Evolutionary conservation across 768 basidiomycete species (phyloP), one percentile per base, ranked within the genome.

Genomic region (Fistulinella prunicolor): DNA sequence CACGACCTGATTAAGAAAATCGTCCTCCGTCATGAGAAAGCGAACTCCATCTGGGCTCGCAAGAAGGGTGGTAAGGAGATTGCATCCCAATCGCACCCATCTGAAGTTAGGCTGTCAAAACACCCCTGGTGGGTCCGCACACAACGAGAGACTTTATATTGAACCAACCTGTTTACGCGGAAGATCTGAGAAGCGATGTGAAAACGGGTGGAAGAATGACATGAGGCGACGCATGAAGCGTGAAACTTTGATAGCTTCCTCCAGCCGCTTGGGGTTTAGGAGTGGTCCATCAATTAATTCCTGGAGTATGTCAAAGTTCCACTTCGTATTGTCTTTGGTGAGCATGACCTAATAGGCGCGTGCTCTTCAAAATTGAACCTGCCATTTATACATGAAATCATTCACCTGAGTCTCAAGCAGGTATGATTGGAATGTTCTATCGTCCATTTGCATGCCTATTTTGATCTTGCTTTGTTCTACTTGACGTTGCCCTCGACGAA

Each of bases 381-480:
- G 14, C 34, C 19, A 49, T 36, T 19, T 19, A 22, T 49, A 37
- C 13, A 13, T 20, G 23, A 47, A 44, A 1, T 12, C 12, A 63
- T 63, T 51, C 44, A 92, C 92, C 69, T 93, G 89, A 2, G 92
- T 91, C 58, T 96, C 93, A 19, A 94, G 74, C 42, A 99, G 72
- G 34, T 76, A 79, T 4, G 83, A 74, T 61, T 94, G 91, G 68
- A 98, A 99, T 4, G 86, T 80, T 64, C 78, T 85, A 66, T 98
- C 96, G 63, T 99, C 96, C 82, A 98, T 90, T 69, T 92, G 89
- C 79, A 96, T 83, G 50, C 86, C 88, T 62, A 88, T 78, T 63
- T 93, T 91, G 45, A 96, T 75, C 67, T 90, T 94, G 21, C 81
- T 85, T 58, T 93, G 89, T 58, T 96, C 92, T 2, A 94, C 86